phyloP scores from a whole-genome alignment of 2,329 filamentous ascomycete species.

The Colletotrichum somersetense region DNA sequence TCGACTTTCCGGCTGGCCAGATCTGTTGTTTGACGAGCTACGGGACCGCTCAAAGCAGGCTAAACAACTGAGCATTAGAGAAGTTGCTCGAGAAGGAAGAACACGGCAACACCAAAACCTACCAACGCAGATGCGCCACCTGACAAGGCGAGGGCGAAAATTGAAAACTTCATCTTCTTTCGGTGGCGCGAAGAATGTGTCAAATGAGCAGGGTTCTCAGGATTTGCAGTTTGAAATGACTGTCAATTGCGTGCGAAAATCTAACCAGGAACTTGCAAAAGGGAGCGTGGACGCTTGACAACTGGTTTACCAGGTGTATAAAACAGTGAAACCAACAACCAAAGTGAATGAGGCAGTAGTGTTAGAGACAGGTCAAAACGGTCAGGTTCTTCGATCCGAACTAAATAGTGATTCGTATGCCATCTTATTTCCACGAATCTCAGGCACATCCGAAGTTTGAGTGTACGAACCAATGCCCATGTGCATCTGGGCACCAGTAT shows the following conservation, averaged over 20 bases:
- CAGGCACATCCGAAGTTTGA: slow-evolving; percentile 35
- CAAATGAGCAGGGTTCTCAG: neutral
- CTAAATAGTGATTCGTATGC: slow-evolving; percentile 38
- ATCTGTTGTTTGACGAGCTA: slow-evolving; percentile 15
- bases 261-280: slow-evolving; percentile 27
- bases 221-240: slow-evolving; percentile 27
- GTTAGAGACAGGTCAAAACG: slow-evolving; percentile 20
- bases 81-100: neutral
- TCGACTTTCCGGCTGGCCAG: slow-evolving; percentile 16
- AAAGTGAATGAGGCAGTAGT: slow-evolving; percentile 31
- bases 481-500: slow-evolving; percentile 38
- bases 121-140: slow-evolving; percentile 35
- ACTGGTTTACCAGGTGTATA: slow-evolving; percentile 24
- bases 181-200: neutral
- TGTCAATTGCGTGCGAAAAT: slow-evolving; percentile 21
- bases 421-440: slow-evolving; percentile 31
- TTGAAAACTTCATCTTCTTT: slow-evolving; percentile 29
- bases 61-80: neutral
- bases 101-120: neutral
- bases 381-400: slow-evolving; percentile 36
- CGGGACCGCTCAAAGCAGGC: slow-evolving; percentile 17
- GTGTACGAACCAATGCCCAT: slow-evolving; percentile 33
- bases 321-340: slow-evolving; percentile 19
- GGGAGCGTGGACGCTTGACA: slow-evolving; percentile 30
- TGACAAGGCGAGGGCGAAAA: slow-evolving; percentile 32